phyloP scores from a whole-genome alignment of 2,329 filamentous ascomycete genomes.

The Pseudogymnoascus sp. region DNA sequence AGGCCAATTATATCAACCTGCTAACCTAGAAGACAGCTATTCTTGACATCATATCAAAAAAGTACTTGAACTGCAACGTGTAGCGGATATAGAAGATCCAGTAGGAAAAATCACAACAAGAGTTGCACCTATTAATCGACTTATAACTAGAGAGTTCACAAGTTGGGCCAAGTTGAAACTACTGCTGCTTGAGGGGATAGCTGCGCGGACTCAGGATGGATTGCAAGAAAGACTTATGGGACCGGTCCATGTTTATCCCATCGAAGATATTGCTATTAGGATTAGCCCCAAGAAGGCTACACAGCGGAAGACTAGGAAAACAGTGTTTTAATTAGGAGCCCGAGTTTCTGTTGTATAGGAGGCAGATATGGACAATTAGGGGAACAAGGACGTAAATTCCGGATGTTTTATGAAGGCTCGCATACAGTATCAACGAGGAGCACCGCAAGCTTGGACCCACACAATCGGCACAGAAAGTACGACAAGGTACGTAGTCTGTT shows the following conservation, averaged over 20 bases:
- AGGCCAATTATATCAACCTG: too few species aligned
- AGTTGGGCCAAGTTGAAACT: background rate
- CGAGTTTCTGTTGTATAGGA: background rate
- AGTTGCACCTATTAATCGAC: too few species aligned
- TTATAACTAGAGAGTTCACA: too few species aligned
- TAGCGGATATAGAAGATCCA: too few species aligned
- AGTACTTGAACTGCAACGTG: too few species aligned
- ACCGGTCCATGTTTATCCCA: conserved; percentile 15
- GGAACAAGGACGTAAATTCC: background rate
- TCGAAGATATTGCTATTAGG: background rate
- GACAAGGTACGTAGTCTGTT: background rate
- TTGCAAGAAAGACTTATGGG: background rate
- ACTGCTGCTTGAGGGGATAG: background rate
- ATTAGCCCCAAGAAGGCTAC: background rate
- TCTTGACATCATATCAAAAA: too few species aligned
- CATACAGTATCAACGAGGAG: background rate
- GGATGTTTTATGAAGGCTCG: background rate
- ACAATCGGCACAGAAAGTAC: background rate
- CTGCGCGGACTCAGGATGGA: background rate
- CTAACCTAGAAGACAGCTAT: too few species aligned
- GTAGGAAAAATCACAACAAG: too few species aligned
- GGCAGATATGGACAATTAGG: background rate
- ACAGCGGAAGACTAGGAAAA: background rate
- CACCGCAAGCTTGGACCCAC: background rate
- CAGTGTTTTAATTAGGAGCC: background rate